Conservation (phyloP, 2,329 filamentous ascomycete species). For the Pseudopithomyces maydicus region DNA sequence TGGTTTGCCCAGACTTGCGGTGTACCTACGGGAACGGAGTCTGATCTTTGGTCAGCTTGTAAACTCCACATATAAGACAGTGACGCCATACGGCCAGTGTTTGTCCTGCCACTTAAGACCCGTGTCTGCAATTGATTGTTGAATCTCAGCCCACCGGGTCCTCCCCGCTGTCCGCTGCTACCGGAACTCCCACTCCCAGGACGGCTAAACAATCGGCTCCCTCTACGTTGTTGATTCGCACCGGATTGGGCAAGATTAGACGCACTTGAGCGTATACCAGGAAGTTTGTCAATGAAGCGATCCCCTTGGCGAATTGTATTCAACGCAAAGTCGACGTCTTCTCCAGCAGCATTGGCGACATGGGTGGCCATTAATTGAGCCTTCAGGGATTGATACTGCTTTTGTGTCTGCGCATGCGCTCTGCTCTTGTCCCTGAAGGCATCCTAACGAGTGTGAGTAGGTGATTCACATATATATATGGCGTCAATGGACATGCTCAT, state of each 20-base stretch:
- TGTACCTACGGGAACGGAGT: conserved; percentile 29
- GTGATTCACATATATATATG: neutral
- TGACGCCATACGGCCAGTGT: conserved; percentile 23
- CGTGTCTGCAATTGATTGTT: conserved; percentile 26
- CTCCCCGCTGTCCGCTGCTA: conserved; percentile 28
- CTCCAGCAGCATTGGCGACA: conserved; percentile 60
- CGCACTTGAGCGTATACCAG: conserved; percentile 32
- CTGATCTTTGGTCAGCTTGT: conserved; percentile 14
- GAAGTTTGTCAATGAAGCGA: conserved; percentile 35
- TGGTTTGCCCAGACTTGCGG: conserved; percentile 33
- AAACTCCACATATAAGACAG: neutral
- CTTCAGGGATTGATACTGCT: conserved; percentile 63
- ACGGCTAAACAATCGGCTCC: conserved; percentile 22
- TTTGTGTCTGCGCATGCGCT: conserved; percentile 70
- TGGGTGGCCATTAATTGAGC: conserved; percentile 59
- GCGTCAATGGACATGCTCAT: neutral
- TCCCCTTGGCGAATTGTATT: conserved; percentile 30
- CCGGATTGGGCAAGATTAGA: conserved; percentile 27
- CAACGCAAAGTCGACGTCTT: conserved; percentile 45
- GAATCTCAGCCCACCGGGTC: conserved; percentile 22
- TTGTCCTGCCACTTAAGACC: conserved; percentile 16
- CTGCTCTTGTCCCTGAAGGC: conserved; percentile 73
- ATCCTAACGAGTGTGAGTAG: conserved; percentile 35
- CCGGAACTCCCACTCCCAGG: conserved; percentile 31
- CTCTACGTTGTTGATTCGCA: conserved; percentile 17